Percentiles rank a stretch among this genome's conserved stretches.
Conservation (phyloP, 805 yeast genomes). For the Metschnikowia noctiluminum region DNA sequence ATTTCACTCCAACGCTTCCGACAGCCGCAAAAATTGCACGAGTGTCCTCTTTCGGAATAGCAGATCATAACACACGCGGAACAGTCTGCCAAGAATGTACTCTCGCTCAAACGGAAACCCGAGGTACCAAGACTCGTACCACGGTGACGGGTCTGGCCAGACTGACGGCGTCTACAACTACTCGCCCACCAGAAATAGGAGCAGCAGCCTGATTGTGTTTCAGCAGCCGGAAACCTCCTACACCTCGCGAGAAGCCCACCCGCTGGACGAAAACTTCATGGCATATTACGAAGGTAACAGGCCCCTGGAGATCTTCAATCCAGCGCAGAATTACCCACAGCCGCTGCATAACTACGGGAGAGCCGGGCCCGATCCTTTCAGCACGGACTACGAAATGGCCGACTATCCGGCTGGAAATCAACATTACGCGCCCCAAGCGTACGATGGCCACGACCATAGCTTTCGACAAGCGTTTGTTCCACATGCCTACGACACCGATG, state of each 20-base stretch:
- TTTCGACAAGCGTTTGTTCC: constrained; percentile 43
- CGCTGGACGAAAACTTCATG: constrained; percentile 12
- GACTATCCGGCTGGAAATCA: constrained; percentile 9
- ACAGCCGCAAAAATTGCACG: not conserved
- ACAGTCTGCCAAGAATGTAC: constrained; percentile 1
- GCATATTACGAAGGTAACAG: constrained; percentile 15
- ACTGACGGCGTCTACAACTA: constrained; percentile 16
- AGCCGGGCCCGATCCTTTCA: constrained; percentile 25
- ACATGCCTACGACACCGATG: constrained; percentile 40
- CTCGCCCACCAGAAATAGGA: constrained; percentile 7
- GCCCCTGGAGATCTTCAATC: constrained; percentile 15
- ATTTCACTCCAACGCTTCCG: not conserved
- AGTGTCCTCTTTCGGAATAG: not conserved
- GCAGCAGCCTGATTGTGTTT: constrained; percentile 15
- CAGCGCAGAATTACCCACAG: constrained; percentile 7
- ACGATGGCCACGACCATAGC: constrained; percentile 11
- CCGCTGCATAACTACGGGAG: constrained; percentile 8
- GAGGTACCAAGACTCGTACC: constrained; percentile 5
- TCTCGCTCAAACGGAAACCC: constrained; percentile 4
- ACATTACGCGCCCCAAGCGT: constrained; percentile 4
- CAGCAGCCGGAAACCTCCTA: constrained; percentile 14
- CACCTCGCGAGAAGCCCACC: constrained; percentile 1
- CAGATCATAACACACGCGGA: constrained; percentile 4
- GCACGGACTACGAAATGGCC: constrained; percentile 26
- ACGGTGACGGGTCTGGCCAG: constrained; percentile 6